Conservation (phyloP, 108 stramenopile species). For the Epithemia pelagica region DNA sequence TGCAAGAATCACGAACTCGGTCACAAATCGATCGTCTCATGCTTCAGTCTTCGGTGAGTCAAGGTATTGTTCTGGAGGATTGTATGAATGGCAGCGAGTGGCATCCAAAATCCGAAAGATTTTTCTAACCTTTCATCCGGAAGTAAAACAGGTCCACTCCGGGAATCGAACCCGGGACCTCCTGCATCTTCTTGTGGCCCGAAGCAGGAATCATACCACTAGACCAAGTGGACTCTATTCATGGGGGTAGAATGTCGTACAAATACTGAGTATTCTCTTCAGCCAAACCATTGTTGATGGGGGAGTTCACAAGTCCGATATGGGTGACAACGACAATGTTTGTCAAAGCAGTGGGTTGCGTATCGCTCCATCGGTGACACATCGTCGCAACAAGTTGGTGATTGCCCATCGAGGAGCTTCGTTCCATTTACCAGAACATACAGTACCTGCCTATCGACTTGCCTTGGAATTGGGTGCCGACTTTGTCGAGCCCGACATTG, state of each 20-base stretch:
- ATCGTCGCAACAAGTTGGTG: slow-evolving; percentile 21
- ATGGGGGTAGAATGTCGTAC: too few relatives aligned
- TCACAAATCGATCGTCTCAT: not conserved
- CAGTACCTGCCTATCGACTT: slow-evolving; percentile 62
- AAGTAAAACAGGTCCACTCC: slow-evolving; percentile 55
- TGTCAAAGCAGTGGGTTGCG: not conserved
- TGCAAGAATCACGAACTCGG: not conserved
- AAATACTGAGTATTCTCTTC: too few relatives aligned
- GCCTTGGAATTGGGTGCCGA: slow-evolving; percentile 78
- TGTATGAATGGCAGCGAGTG: too few relatives aligned
- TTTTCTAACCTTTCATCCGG: too few relatives aligned
- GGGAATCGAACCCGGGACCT: slow-evolving; percentile 91
- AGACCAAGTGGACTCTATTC: slow-evolving; percentile 15
- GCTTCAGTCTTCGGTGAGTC: too few relatives aligned
- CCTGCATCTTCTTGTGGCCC: slow-evolving; percentile 33
- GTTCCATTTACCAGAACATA: slow-evolving; percentile 67
- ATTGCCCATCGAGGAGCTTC: slow-evolving; percentile 76
- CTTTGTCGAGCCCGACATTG: slow-evolving; percentile 77
- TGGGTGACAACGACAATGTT: too few relatives aligned
- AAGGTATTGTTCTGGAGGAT: too few relatives aligned
- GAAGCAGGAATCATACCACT: slow-evolving; percentile 23
- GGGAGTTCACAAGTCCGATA: too few relatives aligned
- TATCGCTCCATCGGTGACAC: not conserved
- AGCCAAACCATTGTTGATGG: too few relatives aligned
- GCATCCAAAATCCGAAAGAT: too few relatives aligned